Base-by-base conservation (phyloP, 345 rosid genomes). In the Pistacia atlantica region DNA sequence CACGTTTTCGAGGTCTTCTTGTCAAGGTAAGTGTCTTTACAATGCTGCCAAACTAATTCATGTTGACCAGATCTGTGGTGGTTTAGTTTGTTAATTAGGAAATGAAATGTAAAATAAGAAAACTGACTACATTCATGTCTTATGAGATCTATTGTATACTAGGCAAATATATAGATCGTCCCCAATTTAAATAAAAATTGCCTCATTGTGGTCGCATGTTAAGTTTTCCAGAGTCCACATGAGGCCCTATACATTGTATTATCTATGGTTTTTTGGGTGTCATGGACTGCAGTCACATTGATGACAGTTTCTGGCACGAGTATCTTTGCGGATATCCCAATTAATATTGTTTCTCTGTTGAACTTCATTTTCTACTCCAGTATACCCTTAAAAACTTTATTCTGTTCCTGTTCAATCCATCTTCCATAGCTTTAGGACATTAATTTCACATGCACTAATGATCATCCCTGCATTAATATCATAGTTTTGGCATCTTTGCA, bases 1-100 rank as follows among this genome's bases (percentile, higher is more conserved):
- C 91, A 57, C 92, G 87, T 17, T 84, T 90, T 71, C 89, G 83
- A 25, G 69, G 65, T 80, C 90, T 89, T 77, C 79, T 90, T 31
- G 75, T 82, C 49, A 87, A 87, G 88, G 94, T 87, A 81, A 33
- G 28, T 48, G 8, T 42, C 38, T 71, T n/a, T 1, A 51, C 63
- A 31, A 49, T 62, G 48, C 60, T 73, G 67, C 17, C 14, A 10
- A 25, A 58, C 25, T 28, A 0, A 38, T 35, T 10, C 8, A 11
- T 9, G 20, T 37, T 35, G 52, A 73, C 25, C 62, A 35, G 48
- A 49, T 55, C 59, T 60, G 10, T 60, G 10, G 48, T 62, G 35
- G 33, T 48, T 63, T 31, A 31, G 48, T 3, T 14, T 49, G 46
- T 62, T 31, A 22, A 45, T 37, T 16, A 11, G 7, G 60, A 28